Percentiles rank a stretch among this genome's conserved stretches.
Conservation (phyloP, 1,139 yeast genomes). For the Arxiozyma slooffiae region DNA sequence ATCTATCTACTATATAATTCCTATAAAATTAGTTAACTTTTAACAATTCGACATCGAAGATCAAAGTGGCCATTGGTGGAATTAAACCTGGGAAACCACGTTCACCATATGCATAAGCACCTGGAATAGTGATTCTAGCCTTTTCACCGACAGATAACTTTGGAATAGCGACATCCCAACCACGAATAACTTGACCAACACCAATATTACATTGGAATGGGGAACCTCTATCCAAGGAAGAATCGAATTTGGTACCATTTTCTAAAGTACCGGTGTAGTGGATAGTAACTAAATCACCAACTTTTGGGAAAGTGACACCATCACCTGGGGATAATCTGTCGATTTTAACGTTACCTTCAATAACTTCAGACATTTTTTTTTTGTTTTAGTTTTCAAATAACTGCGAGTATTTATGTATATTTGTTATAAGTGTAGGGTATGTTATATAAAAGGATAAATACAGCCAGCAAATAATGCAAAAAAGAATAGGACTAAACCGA, state of each 20-base stretch:
- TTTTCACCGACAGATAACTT: slow-evolving; percentile 85
- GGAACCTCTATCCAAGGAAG: slow-evolving; percentile 85
- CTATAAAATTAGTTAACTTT: slow-evolving; percentile 50
- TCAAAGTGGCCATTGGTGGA: slow-evolving; percentile 90
- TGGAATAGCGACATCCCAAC: slow-evolving; percentile 92
- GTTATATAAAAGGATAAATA: too few relatives aligned
- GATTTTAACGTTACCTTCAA: slow-evolving; percentile 35
- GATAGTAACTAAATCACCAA: slow-evolving; percentile 80
- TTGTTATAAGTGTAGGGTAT: too few relatives aligned
- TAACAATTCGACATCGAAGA: slow-evolving; percentile 86
- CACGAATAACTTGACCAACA: slow-evolving; percentile 90
- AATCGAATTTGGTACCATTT: slow-evolving; percentile 90
- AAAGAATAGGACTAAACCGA: neutral
- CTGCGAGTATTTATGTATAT: neutral
- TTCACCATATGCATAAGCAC: slow-evolving; percentile 85
- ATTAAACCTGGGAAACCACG: slow-evolving; percentile 94
- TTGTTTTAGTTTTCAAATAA: slow-evolving; percentile 1
- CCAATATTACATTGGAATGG: slow-evolving; percentile 93
- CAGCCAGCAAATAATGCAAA: too few relatives aligned
- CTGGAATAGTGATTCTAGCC: slow-evolving; percentile 85
- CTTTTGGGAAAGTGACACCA: slow-evolving; percentile 73
- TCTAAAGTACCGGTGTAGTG: slow-evolving; percentile 94
- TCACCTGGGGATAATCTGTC: slow-evolving; percentile 45
- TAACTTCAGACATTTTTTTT: slow-evolving; percentile 30
- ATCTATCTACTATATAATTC: neutral